Evolutionary conservation across 2,329 filamentous ascomycete genomes (phyloP).

Genomic region (Hypoxylon sp.): DNA sequence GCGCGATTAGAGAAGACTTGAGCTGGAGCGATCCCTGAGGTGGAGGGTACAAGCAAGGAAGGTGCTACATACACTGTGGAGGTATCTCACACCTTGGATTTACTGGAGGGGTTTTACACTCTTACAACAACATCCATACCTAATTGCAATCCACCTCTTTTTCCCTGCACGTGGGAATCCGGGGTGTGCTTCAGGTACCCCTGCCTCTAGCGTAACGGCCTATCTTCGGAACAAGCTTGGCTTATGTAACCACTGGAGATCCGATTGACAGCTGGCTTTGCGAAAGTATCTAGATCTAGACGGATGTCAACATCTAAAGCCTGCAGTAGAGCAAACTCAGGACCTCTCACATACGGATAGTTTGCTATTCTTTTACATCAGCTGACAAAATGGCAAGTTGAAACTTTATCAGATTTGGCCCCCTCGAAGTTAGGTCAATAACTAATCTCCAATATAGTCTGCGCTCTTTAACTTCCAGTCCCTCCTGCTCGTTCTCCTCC

Average conservation of each 20-base stretch:
- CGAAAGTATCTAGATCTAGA: slow-evolving; percentile 8
- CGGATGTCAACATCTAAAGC: not conserved
- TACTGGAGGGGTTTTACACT: no score
- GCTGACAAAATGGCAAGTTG: slow-evolving; percentile 38
- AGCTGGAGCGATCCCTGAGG: slow-evolving; percentile 17
- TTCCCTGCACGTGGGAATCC: slow-evolving; percentile 22
- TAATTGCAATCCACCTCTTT: no score
- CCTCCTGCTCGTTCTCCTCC: slow-evolving; percentile 90
- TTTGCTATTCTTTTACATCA: slow-evolving; percentile 14
- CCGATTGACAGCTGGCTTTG: slow-evolving; percentile 31
- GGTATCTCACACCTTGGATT: no score
- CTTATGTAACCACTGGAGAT: slow-evolving; percentile 30
- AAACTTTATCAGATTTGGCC: slow-evolving; percentile 13
- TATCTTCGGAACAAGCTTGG: slow-evolving; percentile 18
- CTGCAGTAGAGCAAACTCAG: slow-evolving; percentile 5
- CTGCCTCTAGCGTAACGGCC: slow-evolving; percentile 19
- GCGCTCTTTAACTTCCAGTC: slow-evolving; percentile 99
- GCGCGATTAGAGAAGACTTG: slow-evolving; percentile 11
- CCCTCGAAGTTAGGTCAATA: slow-evolving; percentile 4
- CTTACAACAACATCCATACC: no score
- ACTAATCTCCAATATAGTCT: slow-evolving; percentile 67
- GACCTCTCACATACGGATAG: no score
- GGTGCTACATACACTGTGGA: no score
- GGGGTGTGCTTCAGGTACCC: slow-evolving; percentile 7
- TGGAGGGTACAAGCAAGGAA: no score